A percentile compares a stretch with the other conserved stretches of the same genome.
Evolutionary conservation across 495 filamentous ascomycete species (phyloP).

Genomic region (Penicillium bovifimosum): DNA sequence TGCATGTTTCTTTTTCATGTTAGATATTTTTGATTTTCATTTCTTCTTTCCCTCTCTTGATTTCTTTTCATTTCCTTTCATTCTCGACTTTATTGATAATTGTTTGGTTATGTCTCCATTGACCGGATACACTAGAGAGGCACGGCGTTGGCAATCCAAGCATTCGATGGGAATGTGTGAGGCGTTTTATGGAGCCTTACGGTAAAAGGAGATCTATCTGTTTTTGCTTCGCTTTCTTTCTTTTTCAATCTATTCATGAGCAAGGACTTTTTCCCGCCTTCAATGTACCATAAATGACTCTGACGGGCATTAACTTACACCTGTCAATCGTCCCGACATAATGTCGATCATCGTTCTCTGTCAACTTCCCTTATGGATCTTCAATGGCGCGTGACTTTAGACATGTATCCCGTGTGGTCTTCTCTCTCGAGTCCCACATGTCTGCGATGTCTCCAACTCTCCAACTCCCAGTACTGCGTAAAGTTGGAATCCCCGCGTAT

Average conservation of each 20-base stretch:
- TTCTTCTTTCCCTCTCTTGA: neutral
- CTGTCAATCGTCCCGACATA: neutral
- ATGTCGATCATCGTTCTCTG: conserved; percentile 1
- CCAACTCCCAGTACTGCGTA: no score
- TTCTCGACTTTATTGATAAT: neutral
- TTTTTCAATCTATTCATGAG: neutral
- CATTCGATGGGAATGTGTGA: conserved; percentile 1
- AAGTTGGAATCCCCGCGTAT: no score
- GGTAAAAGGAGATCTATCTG: neutral
- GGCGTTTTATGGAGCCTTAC: conserved; percentile 10
- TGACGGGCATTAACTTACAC: neutral
- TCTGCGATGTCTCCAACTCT: neutral
- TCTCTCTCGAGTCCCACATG: neutral
- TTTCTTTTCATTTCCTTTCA: neutral
- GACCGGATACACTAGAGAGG: conserved; percentile 11
- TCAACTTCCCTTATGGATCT: neutral
- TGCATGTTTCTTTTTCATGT: conserved; percentile 6
- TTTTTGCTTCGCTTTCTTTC: neutral
- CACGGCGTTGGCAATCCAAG: conserved; percentile 1
- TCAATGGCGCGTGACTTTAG: neutral
- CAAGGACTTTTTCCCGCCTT: conserved; percentile 2
- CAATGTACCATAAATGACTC: conserved; percentile 11
- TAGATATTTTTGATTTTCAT: conserved; percentile 1
- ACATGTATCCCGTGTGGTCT: neutral
- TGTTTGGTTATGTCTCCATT: conserved; percentile 1